Base-by-base conservation (phyloP, 768 basidiomycete species). In the Suillus luteus region DNA sequence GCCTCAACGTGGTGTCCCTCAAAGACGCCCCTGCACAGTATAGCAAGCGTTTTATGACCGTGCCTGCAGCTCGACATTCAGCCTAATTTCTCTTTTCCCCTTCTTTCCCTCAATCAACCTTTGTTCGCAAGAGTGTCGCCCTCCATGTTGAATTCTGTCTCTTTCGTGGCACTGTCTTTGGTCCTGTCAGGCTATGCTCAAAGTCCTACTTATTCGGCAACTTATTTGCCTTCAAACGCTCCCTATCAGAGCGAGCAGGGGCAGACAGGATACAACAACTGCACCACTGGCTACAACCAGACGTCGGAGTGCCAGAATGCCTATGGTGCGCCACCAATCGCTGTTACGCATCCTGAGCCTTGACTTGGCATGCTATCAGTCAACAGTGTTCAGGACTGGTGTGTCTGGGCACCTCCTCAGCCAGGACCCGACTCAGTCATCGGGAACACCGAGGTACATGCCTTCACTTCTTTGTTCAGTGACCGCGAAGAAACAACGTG, bases 221-320 rank as follows among this genome's bases (percentile, higher is more conserved):
- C 81, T 35, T 85, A 81, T 66, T 77, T 83, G 38, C 85, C 82
- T 55, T 79, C 79, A 17, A 82, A 81, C 63, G 75, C 77, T 4
- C 83, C 85, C 22, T 70, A 76, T 51, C 76, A 80, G 17, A 78
- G 82, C 15, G 83, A 90, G 70, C 69, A 80, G 49, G 89, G 87
- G 33, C 90, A 89, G 73, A 63, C 80, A 9, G 88, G 86, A 17
- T 86, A 86, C 15, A 88, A 91, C 72, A 76, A 82, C 62, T 94
- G 92, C 72, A 87, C 87, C 10, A 80, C 82, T 3, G 76, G 72
- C 19, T 73, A 78, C 58, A 84, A 79, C 71, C 87, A 86, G 73
- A 79, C 76, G 5, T 88, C 87, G 4, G 73, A 75, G 62, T 93
- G 91, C 75, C 92, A 92, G 70, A 86, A 86, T 66, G 83, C 81